Percentiles rank a stretch among this genome's conserved stretches.
Conservation (phyloP, 768 basidiomycete genomes). For the Tricholoma saponaceum region DNA sequence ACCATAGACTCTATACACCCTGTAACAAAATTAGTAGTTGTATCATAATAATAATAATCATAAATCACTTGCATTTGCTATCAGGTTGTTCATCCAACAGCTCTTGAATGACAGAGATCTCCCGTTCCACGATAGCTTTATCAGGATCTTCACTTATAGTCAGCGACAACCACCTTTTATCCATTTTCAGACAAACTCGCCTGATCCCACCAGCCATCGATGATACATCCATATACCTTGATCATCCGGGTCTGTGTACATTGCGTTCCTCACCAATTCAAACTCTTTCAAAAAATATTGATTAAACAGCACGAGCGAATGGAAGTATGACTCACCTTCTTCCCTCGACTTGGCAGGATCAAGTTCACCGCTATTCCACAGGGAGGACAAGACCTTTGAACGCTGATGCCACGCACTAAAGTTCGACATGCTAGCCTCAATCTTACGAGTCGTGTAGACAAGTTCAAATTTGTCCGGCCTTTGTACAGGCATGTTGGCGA, state of each 20-base stretch:
- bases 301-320: background rate
- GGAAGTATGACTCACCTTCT: constrained; percentile 49
- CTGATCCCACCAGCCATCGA: constrained; percentile 88
- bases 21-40: constrained; percentile 22
- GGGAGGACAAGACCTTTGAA: constrained; percentile 65
- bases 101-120: constrained; percentile 78
- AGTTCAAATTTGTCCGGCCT: constrained; percentile 66
- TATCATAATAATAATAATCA: background rate
- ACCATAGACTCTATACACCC: constrained; percentile 96
- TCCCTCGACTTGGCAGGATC: constrained; percentile 56
- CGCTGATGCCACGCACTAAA: constrained; percentile 99
- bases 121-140: constrained; percentile 55
- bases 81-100: constrained; percentile 87
- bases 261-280: constrained; percentile 85
- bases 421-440: constrained; percentile 92
- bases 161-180: background rate
- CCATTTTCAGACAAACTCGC: constrained; percentile 33
- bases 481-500: constrained; percentile 62
- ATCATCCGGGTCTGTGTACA: constrained; percentile 95
- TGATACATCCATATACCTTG: constrained; percentile 99
- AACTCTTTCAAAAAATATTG: constrained; percentile 56
- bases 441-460: constrained; percentile 84
- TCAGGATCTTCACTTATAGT: constrained; percentile 46
- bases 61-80: constrained; percentile 70
- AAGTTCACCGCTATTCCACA: constrained; percentile 60